Conservation (phyloP, 768 basidiomycete genomes). For the Lentinula aciculospora region DNA sequence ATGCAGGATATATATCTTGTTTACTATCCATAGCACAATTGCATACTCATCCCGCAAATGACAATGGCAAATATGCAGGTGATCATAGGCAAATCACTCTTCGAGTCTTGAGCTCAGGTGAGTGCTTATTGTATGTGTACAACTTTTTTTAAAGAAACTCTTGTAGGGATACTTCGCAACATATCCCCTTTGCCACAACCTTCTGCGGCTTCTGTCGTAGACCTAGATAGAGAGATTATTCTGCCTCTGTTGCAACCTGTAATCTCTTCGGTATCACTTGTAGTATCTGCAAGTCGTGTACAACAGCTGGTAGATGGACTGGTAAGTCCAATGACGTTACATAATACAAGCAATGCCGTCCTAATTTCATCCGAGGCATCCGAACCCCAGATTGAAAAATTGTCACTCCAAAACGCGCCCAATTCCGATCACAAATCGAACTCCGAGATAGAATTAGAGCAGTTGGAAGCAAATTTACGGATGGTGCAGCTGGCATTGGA, state of each 20-base stretch:
- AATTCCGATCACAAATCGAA: slow-evolving; percentile 73
- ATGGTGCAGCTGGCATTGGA: slow-evolving; percentile 83
- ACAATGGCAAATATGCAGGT: slow-evolving; percentile 32
- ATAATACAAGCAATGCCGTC: slow-evolving; percentile 2
- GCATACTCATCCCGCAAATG: slow-evolving; percentile 21
- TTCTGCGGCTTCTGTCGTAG: slow-evolving; percentile 50
- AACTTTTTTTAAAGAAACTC: background rate
- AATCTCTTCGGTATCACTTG: slow-evolving; percentile 53
- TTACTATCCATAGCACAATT: slow-evolving; percentile 57
- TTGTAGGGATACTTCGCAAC: slow-evolving; percentile 68
- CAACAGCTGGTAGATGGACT: slow-evolving; percentile 47
- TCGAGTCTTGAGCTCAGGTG: slow-evolving; percentile 70
- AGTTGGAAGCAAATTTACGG: slow-evolving; percentile 63
- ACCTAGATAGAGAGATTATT: slow-evolving; percentile 68
- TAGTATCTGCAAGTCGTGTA: slow-evolving; percentile 41
- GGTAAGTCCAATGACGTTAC: slow-evolving; percentile 26
- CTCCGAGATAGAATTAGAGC: slow-evolving; percentile 66
- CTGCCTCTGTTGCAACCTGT: slow-evolving; percentile 67
- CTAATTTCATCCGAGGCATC: slow-evolving; percentile 27
- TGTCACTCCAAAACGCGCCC: slow-evolving; percentile 60
- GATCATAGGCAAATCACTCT: slow-evolving; percentile 50
- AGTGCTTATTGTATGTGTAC: slow-evolving; percentile 7
- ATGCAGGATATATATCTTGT: slow-evolving; percentile 57
- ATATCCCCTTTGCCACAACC: slow-evolving; percentile 72
- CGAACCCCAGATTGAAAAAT: slow-evolving; percentile 48